Conservation (phyloP, 768 basidiomycete genomes). For the Naganishia friedmannii region DNA sequence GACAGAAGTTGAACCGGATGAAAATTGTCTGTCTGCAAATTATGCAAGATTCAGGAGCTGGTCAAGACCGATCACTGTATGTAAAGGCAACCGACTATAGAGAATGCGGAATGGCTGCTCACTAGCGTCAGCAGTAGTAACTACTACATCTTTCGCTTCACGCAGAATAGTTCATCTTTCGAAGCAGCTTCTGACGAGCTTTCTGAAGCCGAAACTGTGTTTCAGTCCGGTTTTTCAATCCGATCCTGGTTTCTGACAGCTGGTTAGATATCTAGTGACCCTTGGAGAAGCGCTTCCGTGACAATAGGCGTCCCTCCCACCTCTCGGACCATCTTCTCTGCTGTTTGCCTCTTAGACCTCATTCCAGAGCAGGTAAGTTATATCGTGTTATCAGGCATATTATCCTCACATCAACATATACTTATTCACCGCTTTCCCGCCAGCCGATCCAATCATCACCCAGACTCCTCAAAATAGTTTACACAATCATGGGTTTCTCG, state of each 20-base stretch:
- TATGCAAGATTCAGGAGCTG: constrained; percentile 5
- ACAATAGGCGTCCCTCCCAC: neutral
- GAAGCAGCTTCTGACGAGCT: too few species aligned
- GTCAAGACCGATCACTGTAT: neutral
- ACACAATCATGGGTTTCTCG: constrained; percentile 34
- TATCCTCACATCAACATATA: neutral
- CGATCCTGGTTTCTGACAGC: neutral
- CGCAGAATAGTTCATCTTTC: neutral
- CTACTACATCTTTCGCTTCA: constrained; percentile 3
- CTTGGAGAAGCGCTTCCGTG: neutral
- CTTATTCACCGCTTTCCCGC: neutral
- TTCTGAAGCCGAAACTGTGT: constrained; percentile 18
- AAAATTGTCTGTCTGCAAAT: neutral
- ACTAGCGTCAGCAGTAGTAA: neutral
- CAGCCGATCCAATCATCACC: neutral
- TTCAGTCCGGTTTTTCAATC: constrained; percentile 4
- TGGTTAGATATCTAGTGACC: neutral
- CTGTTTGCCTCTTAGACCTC: neutral
- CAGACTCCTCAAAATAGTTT: neutral
- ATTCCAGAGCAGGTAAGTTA: neutral
- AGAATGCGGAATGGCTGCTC: neutral
- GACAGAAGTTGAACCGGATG: neutral
- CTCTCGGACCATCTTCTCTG: constrained; percentile 3
- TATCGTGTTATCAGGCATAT: neutral
- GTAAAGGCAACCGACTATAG: neutral